Percentiles rank a stretch among this genome's conserved stretches.
These are phyloP conservation scores for Firmiana major DNA, from an alignment of 345 rosid genomes.

Conservation along the genomic window DNA sequence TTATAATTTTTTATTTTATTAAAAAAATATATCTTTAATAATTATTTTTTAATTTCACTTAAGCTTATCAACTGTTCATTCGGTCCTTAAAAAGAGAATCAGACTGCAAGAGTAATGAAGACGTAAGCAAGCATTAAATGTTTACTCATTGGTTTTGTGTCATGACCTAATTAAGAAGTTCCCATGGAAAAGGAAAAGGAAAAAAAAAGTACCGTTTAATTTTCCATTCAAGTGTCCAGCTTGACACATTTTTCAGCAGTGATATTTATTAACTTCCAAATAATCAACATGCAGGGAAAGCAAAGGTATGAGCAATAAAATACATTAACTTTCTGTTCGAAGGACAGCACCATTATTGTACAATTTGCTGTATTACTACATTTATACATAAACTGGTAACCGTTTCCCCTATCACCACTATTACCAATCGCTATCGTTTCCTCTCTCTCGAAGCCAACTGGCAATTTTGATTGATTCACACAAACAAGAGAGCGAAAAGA, in stretches of 20 bases:
- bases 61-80: no score
- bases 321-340: constrained; percentile 7
- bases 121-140: neutral
- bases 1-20: no score
- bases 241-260: neutral
- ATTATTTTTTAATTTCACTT: no score
- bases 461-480: constrained; percentile 50
- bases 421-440: constrained; percentile 16
- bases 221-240: neutral
- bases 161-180: neutral
- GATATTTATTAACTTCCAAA: constrained; percentile 12
- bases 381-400: constrained; percentile 18
- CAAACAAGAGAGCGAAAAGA: constrained; percentile 26
- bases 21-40: no score
- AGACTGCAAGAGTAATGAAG: no score
- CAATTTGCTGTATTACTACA: constrained; percentile 10
- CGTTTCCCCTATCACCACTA: constrained; percentile 21
- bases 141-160: neutral
- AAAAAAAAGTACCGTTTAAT: neutral
- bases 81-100: no score
- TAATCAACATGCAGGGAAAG: constrained; percentile 19
- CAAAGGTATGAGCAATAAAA: constrained; percentile 2
- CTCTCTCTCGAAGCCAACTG: constrained; percentile 49
- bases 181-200: no score
- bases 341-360: constrained; percentile 10